Evolutionary conservation across 768 basidiomycete species (phyloP), one percentile per base, ranked within the genome.

Genomic region (Amanita rubescens): DNA sequence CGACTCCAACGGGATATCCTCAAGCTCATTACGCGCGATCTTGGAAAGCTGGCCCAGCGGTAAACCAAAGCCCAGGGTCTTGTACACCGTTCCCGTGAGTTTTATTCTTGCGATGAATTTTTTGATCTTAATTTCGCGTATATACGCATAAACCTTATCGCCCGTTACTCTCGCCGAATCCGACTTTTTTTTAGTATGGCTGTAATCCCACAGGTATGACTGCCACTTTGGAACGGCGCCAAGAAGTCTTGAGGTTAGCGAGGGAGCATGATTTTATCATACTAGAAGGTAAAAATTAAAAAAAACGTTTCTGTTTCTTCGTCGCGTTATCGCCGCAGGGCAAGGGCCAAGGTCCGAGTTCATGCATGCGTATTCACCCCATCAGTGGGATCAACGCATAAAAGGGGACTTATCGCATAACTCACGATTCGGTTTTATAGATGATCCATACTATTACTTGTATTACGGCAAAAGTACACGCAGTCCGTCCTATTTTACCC

Each of bases 171-270:
- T 32, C 47, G 48, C 37, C 33, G 24, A 52, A 37, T 17, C n/a
- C 17, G 19, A 51, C 51, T n/a, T 47, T 33, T n/a, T n/a, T 42
- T 14, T 55, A 88, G 85, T 87, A 85, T 60, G 93, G 92, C 32
- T 86, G 85, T 59, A 94, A 94, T 66, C 93, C 91, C 3, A 89
- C 85, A 7, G 93, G 93, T 1, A 81, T 80, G 65, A 92, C 91
- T 3, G 79, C 86, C 5, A 76, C 87, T 2, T 67, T 79, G 37
- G 79, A 83, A 52, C 78, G 93, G 47, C 79, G 86, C 34, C 73
- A 80, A 66, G 81, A 85, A 64, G 80, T 91, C 6, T 76, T 95
- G 22, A 70, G 75, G 56, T 74, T 95, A 14, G 84, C 87, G 12
- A 75, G 77, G 54, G 76, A 87, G 60, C 77, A 91, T 64, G 76